Conservation (phyloP, 352 stramenopile species). For the Globisporangium iwayamae region DNA sequence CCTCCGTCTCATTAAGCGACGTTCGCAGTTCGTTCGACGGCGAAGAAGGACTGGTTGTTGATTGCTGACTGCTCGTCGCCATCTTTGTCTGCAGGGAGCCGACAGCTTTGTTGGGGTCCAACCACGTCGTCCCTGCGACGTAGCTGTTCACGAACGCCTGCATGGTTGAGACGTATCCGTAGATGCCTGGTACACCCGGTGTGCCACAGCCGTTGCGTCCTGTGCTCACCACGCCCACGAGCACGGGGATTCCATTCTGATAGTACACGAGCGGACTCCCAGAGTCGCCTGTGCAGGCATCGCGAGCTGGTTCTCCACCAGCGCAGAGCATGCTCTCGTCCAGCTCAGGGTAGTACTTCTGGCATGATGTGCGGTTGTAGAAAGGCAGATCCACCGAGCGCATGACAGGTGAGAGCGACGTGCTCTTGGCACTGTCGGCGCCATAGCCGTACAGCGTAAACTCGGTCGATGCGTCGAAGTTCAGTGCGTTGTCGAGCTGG, state of each 20-base stretch:
- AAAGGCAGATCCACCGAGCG: slow-evolving; percentile 29
- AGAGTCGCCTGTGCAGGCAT: slow-evolving; percentile 42
- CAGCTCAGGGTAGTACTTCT: slow-evolving; percentile 24
- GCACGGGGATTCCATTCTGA: slow-evolving; percentile 16
- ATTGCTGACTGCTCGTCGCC: background rate
- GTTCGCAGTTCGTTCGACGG: background rate
- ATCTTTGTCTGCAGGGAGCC: background rate
- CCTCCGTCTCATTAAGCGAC: background rate
- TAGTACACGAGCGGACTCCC: slow-evolving; percentile 29
- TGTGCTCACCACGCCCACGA: slow-evolving; percentile 41
- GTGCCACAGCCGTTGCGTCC: slow-evolving; percentile 35
- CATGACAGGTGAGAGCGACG: slow-evolving; percentile 22
- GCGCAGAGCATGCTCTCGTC: slow-evolving; percentile 45
- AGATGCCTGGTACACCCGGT: slow-evolving; percentile 30
- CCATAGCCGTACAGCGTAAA: slow-evolving; percentile 34
- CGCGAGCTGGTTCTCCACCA: slow-evolving; percentile 27
- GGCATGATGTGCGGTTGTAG: slow-evolving; percentile 24
- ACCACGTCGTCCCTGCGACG: slow-evolving; percentile 26
- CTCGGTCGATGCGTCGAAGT: slow-evolving; percentile 21
- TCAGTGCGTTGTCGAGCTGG: slow-evolving; percentile 24
- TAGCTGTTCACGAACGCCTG: slow-evolving; percentile 29
- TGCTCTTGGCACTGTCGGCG: slow-evolving; percentile 22
- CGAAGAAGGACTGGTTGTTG: background rate
- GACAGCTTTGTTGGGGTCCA: slow-evolving; percentile 12
- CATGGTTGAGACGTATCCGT: slow-evolving; percentile 23